These are phyloP conservation scores for Dactylellina leptospora DNA, from an alignment of 2,329 filamentous ascomycete genomes.

Conservation along the genomic window DNA sequence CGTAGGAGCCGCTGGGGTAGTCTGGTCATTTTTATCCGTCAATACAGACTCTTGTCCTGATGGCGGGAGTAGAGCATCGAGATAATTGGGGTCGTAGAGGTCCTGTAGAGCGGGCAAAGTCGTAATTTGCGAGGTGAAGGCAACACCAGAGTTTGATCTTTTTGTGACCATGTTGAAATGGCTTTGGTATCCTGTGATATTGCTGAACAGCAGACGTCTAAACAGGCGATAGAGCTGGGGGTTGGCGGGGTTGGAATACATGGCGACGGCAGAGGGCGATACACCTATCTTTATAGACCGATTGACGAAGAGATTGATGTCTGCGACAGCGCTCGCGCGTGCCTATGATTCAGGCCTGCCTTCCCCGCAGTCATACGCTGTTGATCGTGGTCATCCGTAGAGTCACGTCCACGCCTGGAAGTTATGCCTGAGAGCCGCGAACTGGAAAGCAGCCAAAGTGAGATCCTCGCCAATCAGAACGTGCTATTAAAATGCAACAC, in stretches of 20 bases:
- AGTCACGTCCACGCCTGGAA: constrained; percentile 8
- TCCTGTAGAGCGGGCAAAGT: constrained; percentile 33
- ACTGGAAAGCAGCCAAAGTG: not conserved
- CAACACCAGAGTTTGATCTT: not conserved
- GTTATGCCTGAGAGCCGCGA: not conserved
- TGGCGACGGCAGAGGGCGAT: constrained; percentile 5
- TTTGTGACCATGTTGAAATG: constrained; percentile 6
- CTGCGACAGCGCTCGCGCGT: constrained; percentile 11
- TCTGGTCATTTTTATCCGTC: constrained; percentile 21
- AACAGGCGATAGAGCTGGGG: not conserved
- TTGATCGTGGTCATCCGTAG: not conserved
- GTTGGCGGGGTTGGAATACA: constrained; percentile 6
- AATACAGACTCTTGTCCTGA: constrained; percentile 4
- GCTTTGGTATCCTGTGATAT: constrained; percentile 5
- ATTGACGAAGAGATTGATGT: not conserved
- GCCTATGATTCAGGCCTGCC: not conserved
- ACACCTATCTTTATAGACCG: not conserved
- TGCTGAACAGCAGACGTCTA: constrained; percentile 11
- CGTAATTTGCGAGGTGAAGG: constrained; percentile 15
- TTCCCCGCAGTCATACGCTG: not conserved
- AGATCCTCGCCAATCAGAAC: constrained; percentile 1
- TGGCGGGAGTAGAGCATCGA: constrained; percentile 30
- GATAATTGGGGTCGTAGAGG: constrained; percentile 29
- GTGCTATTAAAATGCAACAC: not conserved
- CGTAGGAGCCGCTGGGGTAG: constrained; percentile 1